phyloP scores from a whole-genome alignment of 2,329 filamentous ascomycete species.

The Capronia coronata region DNA sequence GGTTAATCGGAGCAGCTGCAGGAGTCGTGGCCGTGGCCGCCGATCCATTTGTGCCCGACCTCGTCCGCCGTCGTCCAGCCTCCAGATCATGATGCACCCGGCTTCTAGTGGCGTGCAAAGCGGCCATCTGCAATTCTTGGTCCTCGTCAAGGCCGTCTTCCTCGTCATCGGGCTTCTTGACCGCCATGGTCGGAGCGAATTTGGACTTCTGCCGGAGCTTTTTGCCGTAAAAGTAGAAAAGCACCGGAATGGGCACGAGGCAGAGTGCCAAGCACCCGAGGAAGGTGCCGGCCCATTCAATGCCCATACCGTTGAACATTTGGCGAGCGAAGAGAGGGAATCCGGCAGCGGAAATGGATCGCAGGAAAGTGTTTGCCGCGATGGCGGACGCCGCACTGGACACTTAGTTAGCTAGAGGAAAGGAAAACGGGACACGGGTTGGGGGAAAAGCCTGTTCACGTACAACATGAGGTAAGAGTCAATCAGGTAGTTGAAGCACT shows the following conservation, averaged over 20 bases:
- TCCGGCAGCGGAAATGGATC: slow-evolving; percentile 37
- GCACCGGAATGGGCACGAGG: slow-evolving; percentile 37
- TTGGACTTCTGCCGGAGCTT: slow-evolving; percentile 27
- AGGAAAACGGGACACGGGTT: background rate
- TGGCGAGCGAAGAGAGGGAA: slow-evolving; percentile 50
- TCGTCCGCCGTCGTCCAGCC: slow-evolving; percentile 3
- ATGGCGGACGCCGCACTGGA: slow-evolving; percentile 45
- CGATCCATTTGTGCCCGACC: slow-evolving; percentile 15
- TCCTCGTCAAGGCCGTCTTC: slow-evolving; percentile 30
- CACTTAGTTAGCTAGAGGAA: slow-evolving; percentile 3
- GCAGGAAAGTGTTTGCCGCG: slow-evolving; percentile 46
- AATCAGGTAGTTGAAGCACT: slow-evolving; percentile 53
- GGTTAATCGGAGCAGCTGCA: background rate
- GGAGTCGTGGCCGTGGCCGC: background rate
- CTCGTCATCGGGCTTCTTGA: slow-evolving; percentile 39
- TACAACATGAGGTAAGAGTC: slow-evolving; percentile 53
- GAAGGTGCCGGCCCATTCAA: slow-evolving; percentile 37
- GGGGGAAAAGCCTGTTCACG: slow-evolving; percentile 20
- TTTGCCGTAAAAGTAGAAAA: slow-evolving; percentile 34
- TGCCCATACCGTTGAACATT: slow-evolving; percentile 50
- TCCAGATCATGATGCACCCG: slow-evolving; percentile 23
- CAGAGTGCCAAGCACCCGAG: slow-evolving; percentile 35
- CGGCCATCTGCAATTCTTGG: slow-evolving; percentile 18
- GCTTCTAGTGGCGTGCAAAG: slow-evolving; percentile 25
- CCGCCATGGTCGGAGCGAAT: slow-evolving; percentile 42